Base-by-base conservation (phyloP, 495 filamentous ascomycete genomes). In the Neurospora hispaniola region DNA sequence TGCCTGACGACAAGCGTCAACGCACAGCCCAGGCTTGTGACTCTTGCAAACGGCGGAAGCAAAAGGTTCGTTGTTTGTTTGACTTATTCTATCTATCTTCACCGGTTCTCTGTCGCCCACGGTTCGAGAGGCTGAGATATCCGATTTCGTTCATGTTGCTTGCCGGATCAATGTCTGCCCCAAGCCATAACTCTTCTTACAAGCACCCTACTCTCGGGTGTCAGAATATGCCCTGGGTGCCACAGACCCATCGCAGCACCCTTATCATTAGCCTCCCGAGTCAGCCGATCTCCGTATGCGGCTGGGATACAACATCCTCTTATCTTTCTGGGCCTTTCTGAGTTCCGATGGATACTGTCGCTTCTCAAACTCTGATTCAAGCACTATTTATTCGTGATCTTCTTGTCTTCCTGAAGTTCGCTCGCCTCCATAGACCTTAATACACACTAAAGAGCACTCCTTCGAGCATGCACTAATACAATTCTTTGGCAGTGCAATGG, bases 31-130 rank as follows among this genome's bases (percentile, higher is more conserved):
- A 88, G 72, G 91, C 91, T 44, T 94, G 91, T 80, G 90, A 93
- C 75, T 90, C 88, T 76, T 94, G 91, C 83, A 94, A 93, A 83
- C 85, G 90, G 71, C 86, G 91, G 76, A 93, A 93, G 81, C 91
- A 93, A 82, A 93, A 93, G 85, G 88, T 89, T 74, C 81, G 87
- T 82, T 69, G 44, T 75, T n/a, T 6, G 70, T 66, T 59, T 35
- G 48, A 70, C 74, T 76, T 70, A 42, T 66, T 73, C 69, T 69
- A 42, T 69, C 12, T 72, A 72, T 78, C 70, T 35, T 16, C 70
- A 70, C 72, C 35, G 54, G 70, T 62, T 62, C 62, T 71, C 42
- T 70, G 20, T 70, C 66, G 46, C 11, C 72, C 38, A 66, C 5
- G 54, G 54, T 16, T 66, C 7, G 23, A 35, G 48, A 31, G 54